Evolutionary conservation across 352 stramenopile species (phyloP).

Genomic region (Phytophthora cajani): DNA sequence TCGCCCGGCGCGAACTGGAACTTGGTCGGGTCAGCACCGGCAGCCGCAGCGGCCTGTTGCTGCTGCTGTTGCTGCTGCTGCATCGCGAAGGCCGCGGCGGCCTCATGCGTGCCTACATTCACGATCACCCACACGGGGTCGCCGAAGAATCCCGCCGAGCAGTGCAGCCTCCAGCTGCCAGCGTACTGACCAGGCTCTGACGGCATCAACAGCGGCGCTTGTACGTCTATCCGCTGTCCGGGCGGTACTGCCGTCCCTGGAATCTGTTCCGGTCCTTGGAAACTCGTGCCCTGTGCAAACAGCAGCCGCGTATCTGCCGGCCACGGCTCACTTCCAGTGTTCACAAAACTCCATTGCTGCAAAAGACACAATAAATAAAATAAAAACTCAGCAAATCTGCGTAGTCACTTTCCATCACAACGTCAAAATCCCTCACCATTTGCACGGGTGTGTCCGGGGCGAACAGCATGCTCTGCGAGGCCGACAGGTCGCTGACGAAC

Average conservation of each 20-base stretch:
- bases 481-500: slow-evolving; percentile 75
- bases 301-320: slow-evolving; percentile 63
- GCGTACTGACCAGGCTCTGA: slow-evolving; percentile 63
- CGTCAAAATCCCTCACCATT: slow-evolving; percentile 47
- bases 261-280: slow-evolving; percentile 66
- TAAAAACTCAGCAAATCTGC: not conserved
- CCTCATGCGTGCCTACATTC: slow-evolving; percentile 55
- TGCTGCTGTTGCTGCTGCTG: slow-evolving; percentile 35
- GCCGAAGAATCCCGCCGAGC: slow-evolving; percentile 69
- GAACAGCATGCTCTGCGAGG: slow-evolving; percentile 62
- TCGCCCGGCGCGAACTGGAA: slow-evolving; percentile 32
- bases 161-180: slow-evolving; percentile 79
- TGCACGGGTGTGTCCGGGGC: slow-evolving; percentile 53
- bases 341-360: slow-evolving; percentile 85
- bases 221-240: slow-evolving; percentile 71
- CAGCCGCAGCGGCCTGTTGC: slow-evolving; percentile 16
- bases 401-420: not conserved
- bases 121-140: slow-evolving; percentile 83
- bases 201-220: slow-evolving; percentile 64
- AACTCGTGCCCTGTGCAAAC: slow-evolving; percentile 72
- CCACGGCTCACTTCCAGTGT: slow-evolving; percentile 63
- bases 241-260: slow-evolving; percentile 41
- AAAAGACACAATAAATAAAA: slow-evolving; percentile 6
- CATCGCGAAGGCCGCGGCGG: slow-evolving; percentile 32
- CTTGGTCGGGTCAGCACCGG: slow-evolving; percentile 41